Base-by-base conservation (phyloP, 2,329 filamentous ascomycete species). In the Ascochyta pisi region DNA sequence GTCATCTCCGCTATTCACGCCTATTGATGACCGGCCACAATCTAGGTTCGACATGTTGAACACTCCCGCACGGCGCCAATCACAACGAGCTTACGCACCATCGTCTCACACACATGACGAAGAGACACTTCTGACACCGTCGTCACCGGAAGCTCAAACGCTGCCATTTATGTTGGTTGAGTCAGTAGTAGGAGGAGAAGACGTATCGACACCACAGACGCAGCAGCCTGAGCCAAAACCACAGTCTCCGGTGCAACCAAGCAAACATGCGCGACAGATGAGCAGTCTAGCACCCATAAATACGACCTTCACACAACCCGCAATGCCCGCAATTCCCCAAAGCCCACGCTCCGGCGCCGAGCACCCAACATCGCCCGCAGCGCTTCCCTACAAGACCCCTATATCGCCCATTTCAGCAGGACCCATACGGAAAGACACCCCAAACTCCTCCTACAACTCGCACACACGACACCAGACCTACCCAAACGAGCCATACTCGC, bases 261-360 rank as follows among this genome's bases (percentile, higher is more conserved):
- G 47, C 27, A 64, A 61, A 37, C 70, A 74, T 46, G 64, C 67
- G 7, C 61, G 72, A n/a, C 69, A 75, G 37, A 64, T 69, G 57
- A 73, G 68, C 64, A 68, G 64, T 35, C 56, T 74, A 3, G 68
- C 66, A 3, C 71, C 70, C 10, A 64, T 75, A 37, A 70, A 73
- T 45, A 73, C 73, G 66, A 69, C 46, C 37, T 70, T 39, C 48
- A 44, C 19, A 52, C 48, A 46, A 46, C 35, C 63, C 23, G 57
- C 45, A 37, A 62, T 68, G 60, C 69, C 68, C 23, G 63, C 65
- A 13, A 63, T 73, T 23, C 71, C 70, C 4, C 57, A 65, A 24
- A 67, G 65, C 12, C 70, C 69, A 1, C 64, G 63, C 24, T 65
- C 69, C 3, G 63, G 59, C n/a, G 47, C 49, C 10, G 26, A 34